Evolutionary conservation across 2,329 filamentous ascomycete genomes (phyloP).

Genomic region (Colletotrichum sp.): DNA sequence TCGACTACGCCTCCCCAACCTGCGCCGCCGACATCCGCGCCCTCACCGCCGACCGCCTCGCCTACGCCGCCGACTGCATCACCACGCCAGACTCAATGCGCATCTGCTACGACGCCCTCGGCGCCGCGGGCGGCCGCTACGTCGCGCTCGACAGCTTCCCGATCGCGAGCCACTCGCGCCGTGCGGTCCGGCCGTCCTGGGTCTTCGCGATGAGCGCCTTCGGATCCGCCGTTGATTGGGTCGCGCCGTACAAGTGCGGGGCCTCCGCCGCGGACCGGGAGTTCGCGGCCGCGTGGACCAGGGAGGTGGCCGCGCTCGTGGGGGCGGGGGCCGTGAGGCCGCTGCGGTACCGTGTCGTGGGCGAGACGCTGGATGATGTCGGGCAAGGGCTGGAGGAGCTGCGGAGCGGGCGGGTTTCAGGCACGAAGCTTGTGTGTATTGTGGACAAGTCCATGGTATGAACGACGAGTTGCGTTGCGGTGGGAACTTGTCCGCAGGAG

Average conservation of each 20-base stretch:
- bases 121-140: conserved; percentile 42
- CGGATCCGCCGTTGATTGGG: not conserved
- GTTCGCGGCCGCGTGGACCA: not conserved
- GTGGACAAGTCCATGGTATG: not conserved
- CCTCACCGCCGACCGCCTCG: conserved; percentile 41
- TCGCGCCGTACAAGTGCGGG: not conserved
- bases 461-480: not conserved
- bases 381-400: not conserved
- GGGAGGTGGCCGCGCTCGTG: not conserved
- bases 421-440: not conserved
- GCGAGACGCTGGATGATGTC: not conserved
- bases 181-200: not conserved
- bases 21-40: conserved; percentile 37
- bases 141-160: conserved; percentile 32
- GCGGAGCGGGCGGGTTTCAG: not conserved
- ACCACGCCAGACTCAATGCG: conserved; percentile 33
- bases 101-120: conserved; percentile 42
- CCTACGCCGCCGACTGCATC: conserved; percentile 48
- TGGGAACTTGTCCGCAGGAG: not conserved
- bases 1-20: conserved; percentile 46
- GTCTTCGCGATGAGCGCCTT: not conserved
- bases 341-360: not conserved
- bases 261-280: not conserved
- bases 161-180: not conserved
- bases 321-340: not conserved